Evolutionary conservation across 1,139 yeast genomes (phyloP).

Genomic region (Suhomyces yuchorum): DNA sequence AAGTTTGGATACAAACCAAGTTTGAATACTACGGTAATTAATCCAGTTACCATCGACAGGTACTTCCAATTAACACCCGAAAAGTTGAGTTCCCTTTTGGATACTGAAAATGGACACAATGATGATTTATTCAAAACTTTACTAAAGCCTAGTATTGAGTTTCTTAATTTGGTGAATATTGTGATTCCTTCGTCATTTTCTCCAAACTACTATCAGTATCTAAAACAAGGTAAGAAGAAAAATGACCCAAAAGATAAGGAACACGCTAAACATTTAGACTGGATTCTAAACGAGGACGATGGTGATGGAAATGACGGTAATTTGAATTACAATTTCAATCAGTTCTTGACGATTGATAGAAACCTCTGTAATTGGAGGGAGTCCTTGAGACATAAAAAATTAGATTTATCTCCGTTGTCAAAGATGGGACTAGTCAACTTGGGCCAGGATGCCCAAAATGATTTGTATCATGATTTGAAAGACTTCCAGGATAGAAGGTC

Average conservation of each 20-base stretch:
- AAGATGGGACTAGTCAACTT: constrained; percentile 40
- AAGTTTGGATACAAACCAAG: constrained; percentile 54
- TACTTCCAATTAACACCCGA: constrained; percentile 52
- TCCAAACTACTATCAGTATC: constrained; percentile 50
- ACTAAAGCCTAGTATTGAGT: constrained; percentile 48
- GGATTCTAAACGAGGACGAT: constrained; percentile 52
- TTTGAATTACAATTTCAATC: constrained; percentile 49
- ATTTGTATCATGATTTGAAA: constrained; percentile 38
- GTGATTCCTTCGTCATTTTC: constrained; percentile 53
- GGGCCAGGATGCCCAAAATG: constrained; percentile 25
- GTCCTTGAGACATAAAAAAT: constrained; percentile 34
- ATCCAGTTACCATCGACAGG: constrained; percentile 52
- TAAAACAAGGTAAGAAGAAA: constrained; percentile 33
- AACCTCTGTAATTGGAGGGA: constrained; percentile 48
- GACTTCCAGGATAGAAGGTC: constrained; percentile 15
- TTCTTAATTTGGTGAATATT: constrained; percentile 47
- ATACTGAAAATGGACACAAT: constrained; percentile 19
- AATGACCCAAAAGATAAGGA: constrained; percentile 22
- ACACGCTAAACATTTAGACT: constrained; percentile 38
- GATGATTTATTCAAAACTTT: constrained; percentile 44
- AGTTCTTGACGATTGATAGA: constrained; percentile 47
- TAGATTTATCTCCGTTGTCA: constrained; percentile 36
- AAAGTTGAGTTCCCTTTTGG: constrained; percentile 40
- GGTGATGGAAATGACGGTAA: constrained; percentile 57
- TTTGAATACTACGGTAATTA: constrained; percentile 50